Evolutionary conservation across 768 basidiomycete genomes (phyloP).

Genomic region (Mycena belliarum): DNA sequence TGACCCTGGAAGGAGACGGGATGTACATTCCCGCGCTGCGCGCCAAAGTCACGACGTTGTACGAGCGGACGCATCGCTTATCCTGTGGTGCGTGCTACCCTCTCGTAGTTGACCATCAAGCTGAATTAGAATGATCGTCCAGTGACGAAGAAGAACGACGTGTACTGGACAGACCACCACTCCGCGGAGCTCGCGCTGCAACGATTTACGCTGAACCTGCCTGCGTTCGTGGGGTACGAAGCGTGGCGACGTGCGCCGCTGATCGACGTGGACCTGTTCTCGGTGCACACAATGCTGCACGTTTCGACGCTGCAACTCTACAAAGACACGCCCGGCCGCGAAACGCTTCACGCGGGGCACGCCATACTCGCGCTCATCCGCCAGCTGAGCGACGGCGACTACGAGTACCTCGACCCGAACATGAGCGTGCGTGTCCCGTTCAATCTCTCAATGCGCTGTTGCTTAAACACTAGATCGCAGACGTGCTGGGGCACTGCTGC

Average conservation of each 20-base stretch:
- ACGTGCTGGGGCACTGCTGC: slow-evolving; percentile 42
- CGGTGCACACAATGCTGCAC: slow-evolving; percentile 51
- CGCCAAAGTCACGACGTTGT: slow-evolving; percentile 52
- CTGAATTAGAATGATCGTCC: slow-evolving; percentile 6
- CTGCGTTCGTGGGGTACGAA: slow-evolving; percentile 39
- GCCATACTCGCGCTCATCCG: slow-evolving; percentile 46
- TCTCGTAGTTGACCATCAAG: slow-evolving; percentile 3
- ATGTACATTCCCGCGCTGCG: slow-evolving; percentile 43
- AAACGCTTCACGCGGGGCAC: slow-evolving; percentile 45
- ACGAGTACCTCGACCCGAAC: slow-evolving; percentile 54
- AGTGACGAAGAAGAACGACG: slow-evolving; percentile 31
- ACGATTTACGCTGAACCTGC: slow-evolving; percentile 42
- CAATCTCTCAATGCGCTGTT: background rate
- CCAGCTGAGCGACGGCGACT: slow-evolving; percentile 50
- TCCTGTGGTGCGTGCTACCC: slow-evolving; percentile 34
- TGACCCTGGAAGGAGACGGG: slow-evolving; percentile 24
- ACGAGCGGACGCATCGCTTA: slow-evolving; percentile 53
- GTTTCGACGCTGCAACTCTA: slow-evolving; percentile 54
- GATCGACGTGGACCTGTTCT: slow-evolving; percentile 44
- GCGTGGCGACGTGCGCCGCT: slow-evolving; percentile 33
- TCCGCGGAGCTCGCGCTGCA: slow-evolving; percentile 47
- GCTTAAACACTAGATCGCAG: slow-evolving; percentile 22
- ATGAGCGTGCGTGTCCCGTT: slow-evolving; percentile 45
- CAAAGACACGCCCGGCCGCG: slow-evolving; percentile 40
- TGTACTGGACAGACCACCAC: slow-evolving; percentile 41